Conservation (phyloP, 2,329 filamentous ascomycete species). For the Cordyceps fumosorosea region DNA sequence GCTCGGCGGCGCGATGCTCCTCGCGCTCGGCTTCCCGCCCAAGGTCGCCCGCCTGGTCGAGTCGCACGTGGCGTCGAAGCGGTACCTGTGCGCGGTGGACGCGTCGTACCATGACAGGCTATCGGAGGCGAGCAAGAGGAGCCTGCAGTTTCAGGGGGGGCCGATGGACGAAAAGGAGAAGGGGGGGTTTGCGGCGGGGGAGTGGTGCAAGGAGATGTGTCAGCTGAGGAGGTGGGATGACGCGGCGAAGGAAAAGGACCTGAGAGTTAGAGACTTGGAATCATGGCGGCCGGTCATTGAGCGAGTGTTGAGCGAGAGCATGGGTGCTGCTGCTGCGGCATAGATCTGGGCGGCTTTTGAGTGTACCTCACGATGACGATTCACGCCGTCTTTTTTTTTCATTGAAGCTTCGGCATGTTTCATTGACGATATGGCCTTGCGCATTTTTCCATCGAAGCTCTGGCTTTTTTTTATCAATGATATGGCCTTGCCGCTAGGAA, state of each 20-base stretch:
- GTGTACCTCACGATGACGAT: background rate
- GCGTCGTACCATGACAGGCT: constrained; percentile 14
- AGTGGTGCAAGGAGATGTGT: constrained; percentile 17
- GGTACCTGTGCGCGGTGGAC: constrained; percentile 18
- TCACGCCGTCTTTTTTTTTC: too few relatives aligned
- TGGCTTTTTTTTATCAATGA: background rate
- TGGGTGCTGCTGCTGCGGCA: background rate
- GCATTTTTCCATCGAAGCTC: too few relatives aligned
- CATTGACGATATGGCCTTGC: too few relatives aligned
- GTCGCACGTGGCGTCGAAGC: constrained; percentile 17
- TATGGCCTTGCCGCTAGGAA: too few relatives aligned
- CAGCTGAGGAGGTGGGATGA: constrained; percentile 17
- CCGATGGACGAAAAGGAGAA: constrained; percentile 13
- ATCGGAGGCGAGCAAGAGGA: constrained; percentile 18
- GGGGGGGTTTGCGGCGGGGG: constrained; percentile 9
- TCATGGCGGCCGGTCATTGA: constrained; percentile 9
- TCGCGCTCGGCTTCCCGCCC: constrained; percentile 14
- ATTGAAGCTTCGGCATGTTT: too few relatives aligned
- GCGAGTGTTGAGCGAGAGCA: background rate
- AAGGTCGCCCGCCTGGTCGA: constrained; percentile 17
- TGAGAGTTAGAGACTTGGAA: background rate
- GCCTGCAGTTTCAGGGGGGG: constrained; percentile 16
- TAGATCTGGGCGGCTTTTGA: background rate
- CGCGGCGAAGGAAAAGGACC: constrained; percentile 15
- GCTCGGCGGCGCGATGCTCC: constrained; percentile 14